Conservation (phyloP, 352 stramenopile species). For the Pythium volutum region DNA sequence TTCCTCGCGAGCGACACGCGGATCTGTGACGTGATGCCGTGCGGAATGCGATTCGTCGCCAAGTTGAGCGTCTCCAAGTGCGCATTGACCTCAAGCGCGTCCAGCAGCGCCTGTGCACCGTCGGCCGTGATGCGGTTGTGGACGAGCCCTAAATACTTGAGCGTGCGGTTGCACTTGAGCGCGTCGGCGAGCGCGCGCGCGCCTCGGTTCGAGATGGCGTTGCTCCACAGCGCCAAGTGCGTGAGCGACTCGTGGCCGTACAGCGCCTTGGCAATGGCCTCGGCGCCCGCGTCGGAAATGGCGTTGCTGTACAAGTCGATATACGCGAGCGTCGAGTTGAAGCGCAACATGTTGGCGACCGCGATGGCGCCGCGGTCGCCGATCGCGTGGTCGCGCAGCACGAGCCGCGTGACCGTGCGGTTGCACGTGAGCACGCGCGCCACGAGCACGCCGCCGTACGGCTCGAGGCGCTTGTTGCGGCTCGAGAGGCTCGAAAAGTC, state of each 20-base stretch:
- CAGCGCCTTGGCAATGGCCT: conserved; percentile 60
- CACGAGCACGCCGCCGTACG: conserved; percentile 52
- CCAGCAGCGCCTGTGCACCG: conserved; percentile 45
- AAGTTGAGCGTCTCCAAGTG: conserved; percentile 60
- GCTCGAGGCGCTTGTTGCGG: conserved; percentile 51
- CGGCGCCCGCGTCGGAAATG: conserved; percentile 58
- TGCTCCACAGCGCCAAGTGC: conserved; percentile 54
- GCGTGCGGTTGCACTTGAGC: conserved; percentile 56
- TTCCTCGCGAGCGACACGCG: conserved; percentile 50
- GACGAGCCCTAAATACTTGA: conserved; percentile 59
- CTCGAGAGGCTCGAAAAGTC: conserved; percentile 64
- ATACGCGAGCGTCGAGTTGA: conserved; percentile 63
- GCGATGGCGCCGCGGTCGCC: conserved; percentile 56
- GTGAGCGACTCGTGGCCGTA: conserved; percentile 70
- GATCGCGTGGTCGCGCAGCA: conserved; percentile 69
- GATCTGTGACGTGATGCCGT: conserved; percentile 44
- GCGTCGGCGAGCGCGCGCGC: conserved; percentile 48
- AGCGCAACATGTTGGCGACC: conserved; percentile 68
- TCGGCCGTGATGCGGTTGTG: conserved; percentile 53
- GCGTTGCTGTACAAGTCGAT: conserved; percentile 68
- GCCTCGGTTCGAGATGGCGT: conserved; percentile 58
- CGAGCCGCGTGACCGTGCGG: conserved; percentile 52
- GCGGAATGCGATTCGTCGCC: conserved; percentile 48
- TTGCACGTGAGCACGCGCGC: conserved; percentile 66
- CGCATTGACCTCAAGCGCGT: conserved; percentile 64